Conservation (phyloP, 495 filamentous ascomycete species). For the Aspergillus sparsus region DNA sequence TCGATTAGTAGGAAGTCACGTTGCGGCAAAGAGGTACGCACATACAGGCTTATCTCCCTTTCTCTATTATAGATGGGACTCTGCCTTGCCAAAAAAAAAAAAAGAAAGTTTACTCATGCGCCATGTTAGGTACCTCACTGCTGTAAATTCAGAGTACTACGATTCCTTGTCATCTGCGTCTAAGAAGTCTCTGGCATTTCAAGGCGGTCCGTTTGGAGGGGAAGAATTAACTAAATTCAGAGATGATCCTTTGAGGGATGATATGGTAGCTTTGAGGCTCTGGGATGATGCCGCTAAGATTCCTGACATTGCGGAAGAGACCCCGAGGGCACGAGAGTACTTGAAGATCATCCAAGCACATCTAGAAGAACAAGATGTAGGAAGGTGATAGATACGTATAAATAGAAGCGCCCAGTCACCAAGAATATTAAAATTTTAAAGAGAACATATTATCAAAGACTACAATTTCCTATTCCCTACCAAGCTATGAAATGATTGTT, state of each 20-base stretch:
- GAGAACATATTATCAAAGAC: too few relatives aligned
- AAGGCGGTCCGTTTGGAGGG: conserved; percentile 46
- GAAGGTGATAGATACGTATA: not conserved
- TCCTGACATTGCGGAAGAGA: conserved; percentile 31
- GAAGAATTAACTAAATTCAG: conserved; percentile 33
- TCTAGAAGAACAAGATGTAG: conserved; percentile 16
- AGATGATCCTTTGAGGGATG: conserved; percentile 35
- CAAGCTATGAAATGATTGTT: not conserved
- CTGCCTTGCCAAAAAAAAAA: conserved; percentile 23
- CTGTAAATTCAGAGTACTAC: conserved; percentile 40
- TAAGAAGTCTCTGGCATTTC: conserved; percentile 42
- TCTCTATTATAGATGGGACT: conserved; percentile 31
- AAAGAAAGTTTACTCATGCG: too few relatives aligned
- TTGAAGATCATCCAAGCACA: conserved; percentile 33
- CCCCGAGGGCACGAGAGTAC: conserved; percentile 34
- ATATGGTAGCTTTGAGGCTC: conserved; percentile 42
- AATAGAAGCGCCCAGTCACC: not conserved
- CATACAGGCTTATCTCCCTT: not conserved
- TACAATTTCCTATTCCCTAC: not conserved
- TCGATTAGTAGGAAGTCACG: conserved; percentile 45
- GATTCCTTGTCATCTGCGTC: conserved; percentile 41
- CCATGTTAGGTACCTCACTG: conserved; percentile 37
- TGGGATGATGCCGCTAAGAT: conserved; percentile 50
- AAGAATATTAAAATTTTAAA: not conserved
- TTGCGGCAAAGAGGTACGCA: conserved; percentile 46